These are phyloP conservation scores for Rhizomucor pusillus DNA, from an alignment of 371 early-diverging fungal genomes.

Conservation along the genomic window DNA sequence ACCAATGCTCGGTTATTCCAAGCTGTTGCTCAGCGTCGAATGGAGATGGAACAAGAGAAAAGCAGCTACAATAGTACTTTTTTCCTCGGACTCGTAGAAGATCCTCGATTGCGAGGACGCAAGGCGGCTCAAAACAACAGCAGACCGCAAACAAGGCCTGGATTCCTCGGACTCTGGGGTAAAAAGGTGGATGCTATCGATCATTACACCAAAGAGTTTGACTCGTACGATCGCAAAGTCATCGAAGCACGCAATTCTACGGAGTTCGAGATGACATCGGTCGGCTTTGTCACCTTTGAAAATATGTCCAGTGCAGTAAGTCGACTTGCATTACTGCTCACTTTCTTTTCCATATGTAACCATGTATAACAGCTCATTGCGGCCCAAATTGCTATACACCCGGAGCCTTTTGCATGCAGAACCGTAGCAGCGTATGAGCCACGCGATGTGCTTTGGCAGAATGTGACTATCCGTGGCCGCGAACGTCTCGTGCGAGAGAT, in stretches of 20 bases:
- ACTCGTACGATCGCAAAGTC: constrained; percentile 29
- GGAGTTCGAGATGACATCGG: constrained; percentile 34
- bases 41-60: constrained; percentile 5
- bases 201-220: constrained; percentile 40
- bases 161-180: constrained; percentile 34
- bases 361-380: constrained; percentile 58
- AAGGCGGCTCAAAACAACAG: constrained; percentile 1
- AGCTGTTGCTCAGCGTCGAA: constrained; percentile 13
- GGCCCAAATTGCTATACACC: constrained; percentile 55
- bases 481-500: constrained; percentile 43
- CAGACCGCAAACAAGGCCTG: constrained; percentile 28
- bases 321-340: background rate
- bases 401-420: constrained; percentile 68
- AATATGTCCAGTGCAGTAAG: constrained; percentile 41
- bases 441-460: constrained; percentile 69
- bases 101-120: background rate
- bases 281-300: constrained; percentile 48
- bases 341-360: constrained; percentile 2
- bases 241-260: constrained; percentile 24
- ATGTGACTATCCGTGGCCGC: constrained; percentile 50
- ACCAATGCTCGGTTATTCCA: constrained; percentile 31
- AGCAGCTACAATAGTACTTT: constrained; percentile 2
- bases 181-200: constrained; percentile 43
- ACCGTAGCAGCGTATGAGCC: constrained; percentile 71
- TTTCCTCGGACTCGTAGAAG: constrained; percentile 1